Conservation (phyloP, 306 rosid genomes). For the Rosa lucieae region DNA sequence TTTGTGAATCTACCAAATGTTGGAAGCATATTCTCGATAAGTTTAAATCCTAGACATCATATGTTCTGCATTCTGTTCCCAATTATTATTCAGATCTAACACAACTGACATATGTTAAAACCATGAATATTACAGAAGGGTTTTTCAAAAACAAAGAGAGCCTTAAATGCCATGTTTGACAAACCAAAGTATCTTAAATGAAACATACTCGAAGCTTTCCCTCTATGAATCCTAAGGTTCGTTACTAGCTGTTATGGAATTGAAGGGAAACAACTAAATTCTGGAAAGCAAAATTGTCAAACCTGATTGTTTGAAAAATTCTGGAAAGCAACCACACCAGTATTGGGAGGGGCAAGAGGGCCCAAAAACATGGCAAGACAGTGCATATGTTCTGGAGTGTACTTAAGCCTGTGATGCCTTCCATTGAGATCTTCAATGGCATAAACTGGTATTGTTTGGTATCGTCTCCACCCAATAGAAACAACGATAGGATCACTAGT, state of each 20-base stretch:
- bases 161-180: neutral
- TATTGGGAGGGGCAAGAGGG: constrained; percentile 86
- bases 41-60: too few species aligned
- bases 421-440: constrained; percentile 83
- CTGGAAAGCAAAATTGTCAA: neutral
- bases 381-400: constrained; percentile 92
- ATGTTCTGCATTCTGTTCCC: too few species aligned
- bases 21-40: too few species aligned
- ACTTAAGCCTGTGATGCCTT: constrained; percentile 87
- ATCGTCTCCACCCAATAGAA: constrained; percentile 96
- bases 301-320: constrained; percentile 82
- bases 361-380: constrained; percentile 94
- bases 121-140: too few species aligned
- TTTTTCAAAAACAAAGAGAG: neutral
- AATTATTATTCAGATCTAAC: neutral
- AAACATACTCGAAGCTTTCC: neutral
- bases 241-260: too few species aligned
- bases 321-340: constrained; percentile 88
- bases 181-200: too few species aligned
- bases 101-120: too few species aligned
- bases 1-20: too few species aligned
- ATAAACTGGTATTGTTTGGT: constrained; percentile 87
- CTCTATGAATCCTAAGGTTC: too few species aligned
- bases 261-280: too few species aligned
- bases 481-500: constrained; percentile 83